phyloP scores from a whole-genome alignment of 2,329 filamentous ascomycete species.

The Nothopassalora personata region DNA sequence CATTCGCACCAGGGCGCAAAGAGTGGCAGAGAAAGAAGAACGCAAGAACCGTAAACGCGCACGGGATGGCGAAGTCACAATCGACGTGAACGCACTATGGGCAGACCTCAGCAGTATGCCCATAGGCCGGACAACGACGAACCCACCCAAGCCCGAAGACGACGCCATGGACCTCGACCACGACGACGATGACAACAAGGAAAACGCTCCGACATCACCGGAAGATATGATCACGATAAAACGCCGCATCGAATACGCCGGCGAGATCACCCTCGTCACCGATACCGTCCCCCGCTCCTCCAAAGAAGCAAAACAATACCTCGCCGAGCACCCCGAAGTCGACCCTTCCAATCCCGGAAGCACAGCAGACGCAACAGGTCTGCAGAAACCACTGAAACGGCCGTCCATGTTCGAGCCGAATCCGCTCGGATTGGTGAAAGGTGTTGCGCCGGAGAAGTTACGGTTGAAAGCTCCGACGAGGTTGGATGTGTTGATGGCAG shows the following conservation, averaged over 20 bases:
- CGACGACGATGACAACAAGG: slow-evolving; percentile 22
- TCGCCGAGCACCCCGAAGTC: slow-evolving; percentile 38
- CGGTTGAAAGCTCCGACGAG: slow-evolving; percentile 32
- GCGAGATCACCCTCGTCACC: slow-evolving; percentile 50
- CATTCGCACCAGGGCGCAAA: slow-evolving; percentile 51
- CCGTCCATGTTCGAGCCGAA: slow-evolving; percentile 49
- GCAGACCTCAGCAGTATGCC: slow-evolving; percentile 43
- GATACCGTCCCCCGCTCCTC: slow-evolving; percentile 50
- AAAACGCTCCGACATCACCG: slow-evolving; percentile 15
- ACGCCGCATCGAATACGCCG: slow-evolving; percentile 54
- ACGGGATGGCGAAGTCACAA: slow-evolving; percentile 44
- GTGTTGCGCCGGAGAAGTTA: slow-evolving; percentile 41
- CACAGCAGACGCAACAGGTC: slow-evolving; percentile 16
- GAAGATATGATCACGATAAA: slow-evolving; percentile 52
- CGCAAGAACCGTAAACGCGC: slow-evolving; percentile 43
- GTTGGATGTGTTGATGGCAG: slow-evolving; percentile 30
- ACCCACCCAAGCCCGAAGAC: slow-evolving; percentile 9
- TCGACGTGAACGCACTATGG: slow-evolving; percentile 54
- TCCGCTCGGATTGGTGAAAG: slow-evolving; percentile 43
- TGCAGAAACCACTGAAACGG: slow-evolving; percentile 40
- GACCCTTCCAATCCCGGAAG: slow-evolving; percentile 23
- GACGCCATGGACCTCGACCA: slow-evolving; percentile 19
- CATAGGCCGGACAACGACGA: slow-evolving; percentile 22
- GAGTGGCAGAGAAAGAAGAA: slow-evolving; percentile 45
- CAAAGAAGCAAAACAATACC: slow-evolving; percentile 51